Base-by-base conservation (phyloP, 176 grass and related monocot species). In the Aegilops tauschii region DNA sequence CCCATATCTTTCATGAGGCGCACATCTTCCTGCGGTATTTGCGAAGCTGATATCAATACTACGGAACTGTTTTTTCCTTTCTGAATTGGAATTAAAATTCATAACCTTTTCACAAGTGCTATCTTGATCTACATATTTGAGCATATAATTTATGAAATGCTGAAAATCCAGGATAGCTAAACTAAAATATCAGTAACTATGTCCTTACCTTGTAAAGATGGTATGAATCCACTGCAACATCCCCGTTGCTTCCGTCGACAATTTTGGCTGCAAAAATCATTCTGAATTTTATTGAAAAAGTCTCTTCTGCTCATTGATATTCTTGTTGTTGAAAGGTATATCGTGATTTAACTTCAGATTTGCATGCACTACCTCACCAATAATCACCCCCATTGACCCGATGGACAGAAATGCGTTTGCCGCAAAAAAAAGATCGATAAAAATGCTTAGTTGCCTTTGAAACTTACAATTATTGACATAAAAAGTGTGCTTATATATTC, bases 1-100 rank as follows among this genome's bases (percentile, higher is more conserved):
- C 88, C 93, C 85, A 92, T 89, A 44, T 93, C 90, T 71, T 93
- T 91, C 90, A 95, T 92, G 9, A 93, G 37, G 21, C 12, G 27
- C 47, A 95, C 86, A 82, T 95, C 93, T 85, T 95, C 93, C 90
- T 95, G 71, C 69, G 17, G 11, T 78, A 23, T 52, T 83, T 44
- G 5, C 10, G 4, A 81, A 62, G 27, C 9, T 9, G 23, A 9
- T 28, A 77, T 82, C 9, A 13, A 9, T 61, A 34, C 7, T 72
- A 72, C 0, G 2, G 27, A 56, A 18, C 50, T 18, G 8, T 16
- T 72, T 40, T 25, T 40, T 25, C 25, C 12, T 25, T 80, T 3
- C 8, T 8, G 16, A 3, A 8, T 47, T 84, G 12, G 35, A 62
- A 6, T 30, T 31, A 9, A 84, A 16, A 63, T 73, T 2, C 9